phyloP scores from a whole-genome alignment of 768 basidiomycete species.

The Collybia nuda region DNA sequence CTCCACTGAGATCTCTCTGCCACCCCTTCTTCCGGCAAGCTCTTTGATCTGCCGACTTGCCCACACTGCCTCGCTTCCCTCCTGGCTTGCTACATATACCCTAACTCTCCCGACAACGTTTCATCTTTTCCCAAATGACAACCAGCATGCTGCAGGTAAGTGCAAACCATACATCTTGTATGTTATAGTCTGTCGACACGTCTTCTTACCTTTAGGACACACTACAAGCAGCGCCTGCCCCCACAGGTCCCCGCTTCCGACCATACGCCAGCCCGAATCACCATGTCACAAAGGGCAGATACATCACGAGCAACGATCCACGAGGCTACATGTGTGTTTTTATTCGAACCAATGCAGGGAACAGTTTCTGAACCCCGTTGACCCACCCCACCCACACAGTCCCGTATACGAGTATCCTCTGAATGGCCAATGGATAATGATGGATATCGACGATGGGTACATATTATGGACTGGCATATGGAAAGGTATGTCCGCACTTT shows the following conservation, averaged over 20 bases:
- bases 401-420: conserved; percentile 90
- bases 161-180: neutral
- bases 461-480: conserved; percentile 93
- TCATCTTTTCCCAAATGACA: conserved; percentile 35
- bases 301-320: conserved; percentile 89
- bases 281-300: conserved; percentile 82
- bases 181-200: no score
- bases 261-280: conserved; percentile 77
- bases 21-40: conserved; percentile 15
- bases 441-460: conserved; percentile 92
- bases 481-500: conserved; percentile 61
- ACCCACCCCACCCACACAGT: conserved; percentile 34
- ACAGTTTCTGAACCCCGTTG: neutral
- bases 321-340: conserved; percentile 81
- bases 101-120: conserved; percentile 4
- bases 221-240: conserved; percentile 38
- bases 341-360: neutral
- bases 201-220: conserved; percentile 33
- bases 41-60: conserved; percentile 21
- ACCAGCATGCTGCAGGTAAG: conserved; percentile 44
- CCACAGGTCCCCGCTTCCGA: conserved; percentile 46
- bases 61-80: conserved; percentile 15
- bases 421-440: conserved; percentile 93
- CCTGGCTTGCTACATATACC: conserved; percentile 15
- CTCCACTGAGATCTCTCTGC: neutral